A percentile compares a stretch with the other conserved stretches of the same genome.
Evolutionary conservation across 1,284 basidiomycete genomes (phyloP).

Genomic region (Porodaedalea pini): DNA sequence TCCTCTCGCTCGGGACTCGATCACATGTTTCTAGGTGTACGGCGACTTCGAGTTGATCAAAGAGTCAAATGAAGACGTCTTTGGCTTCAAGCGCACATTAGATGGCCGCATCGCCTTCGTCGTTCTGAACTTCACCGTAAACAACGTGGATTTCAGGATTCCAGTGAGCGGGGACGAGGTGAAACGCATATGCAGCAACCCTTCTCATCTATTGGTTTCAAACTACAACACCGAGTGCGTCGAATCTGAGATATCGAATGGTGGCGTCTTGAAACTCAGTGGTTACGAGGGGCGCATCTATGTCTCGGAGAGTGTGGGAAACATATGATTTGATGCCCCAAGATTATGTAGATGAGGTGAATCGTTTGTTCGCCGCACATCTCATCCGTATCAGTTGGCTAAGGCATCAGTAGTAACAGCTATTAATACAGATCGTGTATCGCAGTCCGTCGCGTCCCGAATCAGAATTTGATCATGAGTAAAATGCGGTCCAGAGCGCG

Average conservation of each 20-base stretch:
- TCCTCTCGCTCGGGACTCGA: background rate
- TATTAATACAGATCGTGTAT: too few relatives aligned
- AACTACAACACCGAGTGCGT: constrained; percentile 20
- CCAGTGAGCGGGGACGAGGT: background rate
- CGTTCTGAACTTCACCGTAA: constrained; percentile 49
- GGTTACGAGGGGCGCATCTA: constrained; percentile 39
- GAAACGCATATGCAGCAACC: constrained; percentile 30
- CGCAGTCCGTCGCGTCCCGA: too few relatives aligned
- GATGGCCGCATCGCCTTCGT: constrained; percentile 37
- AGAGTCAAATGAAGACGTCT: constrained; percentile 46
- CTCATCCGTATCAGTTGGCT: too few relatives aligned
- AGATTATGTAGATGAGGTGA: background rate
- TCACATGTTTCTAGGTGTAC: constrained; percentile 41
- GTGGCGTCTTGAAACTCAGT: constrained; percentile 23
- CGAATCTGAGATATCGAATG: constrained; percentile 9
- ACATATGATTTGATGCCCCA: background rate
- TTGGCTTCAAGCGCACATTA: constrained; percentile 52
- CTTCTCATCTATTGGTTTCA: constrained; percentile 19
- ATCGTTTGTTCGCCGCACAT: too few relatives aligned
- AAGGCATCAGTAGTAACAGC: too few relatives aligned
- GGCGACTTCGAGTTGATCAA: constrained; percentile 52
- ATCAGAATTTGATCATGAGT: too few relatives aligned
- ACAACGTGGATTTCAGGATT: constrained; percentile 29
- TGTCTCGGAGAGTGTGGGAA: background rate
- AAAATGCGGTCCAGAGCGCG: too few relatives aligned